Percentiles rank a stretch among this genome's conserved stretches.
phyloP scores from a whole-genome alignment of 2,329 filamentous ascomycete species.

The Teratosphaeria epicoccoides region DNA sequence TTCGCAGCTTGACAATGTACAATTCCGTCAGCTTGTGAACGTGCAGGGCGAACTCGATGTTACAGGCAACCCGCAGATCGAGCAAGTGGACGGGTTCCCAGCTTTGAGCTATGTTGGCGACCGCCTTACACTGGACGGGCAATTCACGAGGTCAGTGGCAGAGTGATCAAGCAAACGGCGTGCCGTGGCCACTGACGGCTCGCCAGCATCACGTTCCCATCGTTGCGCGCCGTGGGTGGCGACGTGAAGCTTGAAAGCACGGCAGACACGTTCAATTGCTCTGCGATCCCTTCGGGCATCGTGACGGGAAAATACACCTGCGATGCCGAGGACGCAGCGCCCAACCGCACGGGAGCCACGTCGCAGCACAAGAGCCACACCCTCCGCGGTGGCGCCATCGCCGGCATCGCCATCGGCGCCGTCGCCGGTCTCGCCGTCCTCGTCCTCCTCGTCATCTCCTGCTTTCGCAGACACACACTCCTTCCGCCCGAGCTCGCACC shows the following conservation, averaged over 20 bases:
- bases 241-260: not conserved
- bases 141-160: slow-evolving; percentile 2
- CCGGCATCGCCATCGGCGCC: not conserved
- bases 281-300: not conserved
- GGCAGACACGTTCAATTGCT: not conserved
- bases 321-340: not conserved
- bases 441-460: not conserved
- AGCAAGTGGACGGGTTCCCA: slow-evolving; percentile 1
- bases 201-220: not conserved
- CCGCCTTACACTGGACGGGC: slow-evolving; percentile 2
- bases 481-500: not conserved
- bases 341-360: not conserved
- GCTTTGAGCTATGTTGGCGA: slow-evolving; percentile 1
- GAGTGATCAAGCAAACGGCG: not conserved
- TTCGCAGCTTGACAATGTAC: not conserved
- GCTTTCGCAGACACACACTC: not conserved
- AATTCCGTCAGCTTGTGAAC: slow-evolving; percentile 1
- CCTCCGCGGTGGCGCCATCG: not conserved
- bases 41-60: slow-evolving; percentile 2
- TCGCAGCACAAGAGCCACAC: not conserved
- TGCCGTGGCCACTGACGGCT: not conserved
- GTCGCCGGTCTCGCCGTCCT: not conserved
- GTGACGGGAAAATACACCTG: not conserved
- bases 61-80: not conserved
- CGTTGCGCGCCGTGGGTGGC: not conserved